Conservation (phyloP, 129 eudicot genomes). For the Gnaphalium uliginosum region DNA sequence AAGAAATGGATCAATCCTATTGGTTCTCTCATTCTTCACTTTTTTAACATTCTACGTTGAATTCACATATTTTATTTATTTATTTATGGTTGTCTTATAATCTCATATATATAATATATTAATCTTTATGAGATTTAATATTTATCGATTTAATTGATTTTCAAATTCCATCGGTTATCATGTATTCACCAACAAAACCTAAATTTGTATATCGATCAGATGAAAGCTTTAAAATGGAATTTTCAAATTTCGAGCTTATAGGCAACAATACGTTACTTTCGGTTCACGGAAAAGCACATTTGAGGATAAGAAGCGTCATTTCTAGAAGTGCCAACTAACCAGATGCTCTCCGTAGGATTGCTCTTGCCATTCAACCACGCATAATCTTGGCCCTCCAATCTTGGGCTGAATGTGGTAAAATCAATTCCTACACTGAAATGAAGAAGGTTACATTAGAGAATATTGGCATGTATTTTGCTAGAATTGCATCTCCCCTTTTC, state of each 20-base stretch:
- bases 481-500: no score
- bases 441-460: slow-evolving; percentile 62
- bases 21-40: no score
- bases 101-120: no score
- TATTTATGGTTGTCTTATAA: no score
- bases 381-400: slow-evolving; percentile 49
- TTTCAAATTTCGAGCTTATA: slow-evolving; percentile 43
- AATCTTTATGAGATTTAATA: no score
- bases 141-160: no score
- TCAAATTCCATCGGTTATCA: slow-evolving; percentile 44
- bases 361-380: slow-evolving; percentile 54
- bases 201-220: slow-evolving; percentile 45
- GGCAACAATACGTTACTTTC: slow-evolving; percentile 42
- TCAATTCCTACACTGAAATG: slow-evolving; percentile 37
- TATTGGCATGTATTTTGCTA: slow-evolving; percentile 53
- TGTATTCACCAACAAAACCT: slow-evolving; percentile 35
- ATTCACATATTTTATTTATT: background rate
- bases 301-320: slow-evolving; percentile 45
- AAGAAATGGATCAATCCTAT: no score
- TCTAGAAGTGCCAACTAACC: slow-evolving; percentile 58
- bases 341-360: slow-evolving; percentile 55
- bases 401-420: slow-evolving; percentile 46
- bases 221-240: slow-evolving; percentile 20
- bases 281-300: slow-evolving; percentile 48
- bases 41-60: no score